Evolutionary conservation across 1,284 basidiomycete genomes (phyloP).

Genomic region (Trametes versicolor): DNA sequence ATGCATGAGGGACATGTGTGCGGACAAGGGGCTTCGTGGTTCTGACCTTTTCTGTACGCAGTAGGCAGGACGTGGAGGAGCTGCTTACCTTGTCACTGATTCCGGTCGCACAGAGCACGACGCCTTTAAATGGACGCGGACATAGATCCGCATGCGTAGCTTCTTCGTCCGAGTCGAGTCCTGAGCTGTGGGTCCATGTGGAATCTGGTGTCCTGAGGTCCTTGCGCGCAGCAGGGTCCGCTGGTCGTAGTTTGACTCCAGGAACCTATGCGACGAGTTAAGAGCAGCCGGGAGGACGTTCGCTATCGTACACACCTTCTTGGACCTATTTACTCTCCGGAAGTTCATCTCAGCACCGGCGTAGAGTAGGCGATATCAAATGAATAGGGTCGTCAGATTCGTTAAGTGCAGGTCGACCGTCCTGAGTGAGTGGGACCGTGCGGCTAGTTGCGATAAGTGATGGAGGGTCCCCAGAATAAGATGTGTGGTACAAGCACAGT

Average conservation of each 20-base stretch:
- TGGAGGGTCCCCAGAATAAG: too few relatives aligned
- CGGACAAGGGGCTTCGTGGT: too few relatives aligned
- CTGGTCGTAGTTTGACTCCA: conserved; percentile 78
- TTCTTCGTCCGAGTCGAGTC: conserved; percentile 41
- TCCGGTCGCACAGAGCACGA: conserved; percentile 79
- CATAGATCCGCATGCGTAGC: conserved; percentile 56
- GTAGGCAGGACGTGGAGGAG: neutral
- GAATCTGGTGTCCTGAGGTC: conserved; percentile 28
- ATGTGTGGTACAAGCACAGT: neutral
- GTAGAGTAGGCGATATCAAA: neutral
- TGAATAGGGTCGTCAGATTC: conserved; percentile 1
- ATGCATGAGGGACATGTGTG: too few relatives aligned
- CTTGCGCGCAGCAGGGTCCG: conserved; percentile 44
- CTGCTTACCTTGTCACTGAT: conserved; percentile 68
- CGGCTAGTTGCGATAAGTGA: too few relatives aligned
- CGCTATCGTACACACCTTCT: conserved; percentile 48
- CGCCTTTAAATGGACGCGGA: conserved; percentile 71
- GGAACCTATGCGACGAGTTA: conserved; percentile 63
- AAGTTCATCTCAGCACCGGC: conserved; percentile 22
- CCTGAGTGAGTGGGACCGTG: too few relatives aligned
- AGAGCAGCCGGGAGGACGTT: neutral
- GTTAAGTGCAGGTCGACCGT: conserved; percentile 1
- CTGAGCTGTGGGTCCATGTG: conserved; percentile 34
- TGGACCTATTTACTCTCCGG: conserved; percentile 53
- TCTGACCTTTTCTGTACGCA: neutral